Evolutionary conservation across 2,329 filamentous ascomycete genomes (phyloP).

Genomic region (Fusarium sp.): DNA sequence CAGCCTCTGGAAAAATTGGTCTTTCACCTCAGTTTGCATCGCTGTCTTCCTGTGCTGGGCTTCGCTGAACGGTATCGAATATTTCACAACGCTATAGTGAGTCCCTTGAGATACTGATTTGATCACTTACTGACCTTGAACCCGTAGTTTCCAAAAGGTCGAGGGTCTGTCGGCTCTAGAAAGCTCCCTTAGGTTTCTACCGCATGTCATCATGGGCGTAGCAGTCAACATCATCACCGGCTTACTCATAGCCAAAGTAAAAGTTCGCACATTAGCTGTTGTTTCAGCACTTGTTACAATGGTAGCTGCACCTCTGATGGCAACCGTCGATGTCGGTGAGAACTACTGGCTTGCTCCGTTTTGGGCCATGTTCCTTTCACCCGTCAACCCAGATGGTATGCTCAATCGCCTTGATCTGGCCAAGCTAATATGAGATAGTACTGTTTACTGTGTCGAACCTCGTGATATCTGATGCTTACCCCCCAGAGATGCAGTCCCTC

Average conservation of each 20-base stretch:
- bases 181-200: conserved; percentile 60
- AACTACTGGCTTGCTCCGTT: conserved; percentile 62
- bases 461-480: conserved; percentile 65
- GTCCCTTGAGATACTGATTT: conserved; percentile 2
- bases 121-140: conserved; percentile 15
- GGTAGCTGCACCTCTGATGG: conserved; percentile 64
- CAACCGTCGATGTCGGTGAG: conserved; percentile 57
- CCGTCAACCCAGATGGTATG: conserved; percentile 56
- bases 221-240: conserved; percentile 56
- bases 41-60: conserved; percentile 60
- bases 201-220: conserved; percentile 57
- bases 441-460: conserved; percentile 67
- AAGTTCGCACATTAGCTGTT: conserved; percentile 52
- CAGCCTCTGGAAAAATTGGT: conserved; percentile 64
- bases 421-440: conserved; percentile 41
- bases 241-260: conserved; percentile 52
- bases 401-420: too few relatives aligned
- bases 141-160: conserved; percentile 58
- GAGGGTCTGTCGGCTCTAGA: conserved; percentile 57
- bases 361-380: conserved; percentile 57
- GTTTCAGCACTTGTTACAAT: conserved; percentile 57
- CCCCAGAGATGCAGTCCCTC: conserved; percentile 63
- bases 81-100: conserved; percentile 60
- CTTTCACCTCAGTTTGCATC: conserved; percentile 66
- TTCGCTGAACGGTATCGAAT: conserved; percentile 58